Evolutionary conservation across 2,329 filamentous ascomycete genomes (phyloP), one percentile per base, ranked within the genome.

Genomic region (Sarocladiaceae sp.): DNA sequence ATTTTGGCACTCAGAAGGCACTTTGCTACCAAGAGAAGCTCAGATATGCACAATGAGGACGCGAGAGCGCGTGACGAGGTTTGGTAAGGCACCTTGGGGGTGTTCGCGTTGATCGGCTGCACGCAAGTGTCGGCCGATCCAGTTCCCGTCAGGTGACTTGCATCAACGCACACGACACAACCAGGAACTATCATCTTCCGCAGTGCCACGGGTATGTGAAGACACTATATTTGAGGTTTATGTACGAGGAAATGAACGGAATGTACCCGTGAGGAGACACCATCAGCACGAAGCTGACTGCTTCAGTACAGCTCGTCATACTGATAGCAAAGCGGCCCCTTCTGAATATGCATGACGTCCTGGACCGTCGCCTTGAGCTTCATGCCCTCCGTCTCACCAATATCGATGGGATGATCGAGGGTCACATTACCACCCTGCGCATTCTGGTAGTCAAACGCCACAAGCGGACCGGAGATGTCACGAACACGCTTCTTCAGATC

Each of bases 271-370:
- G 6, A 12, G 35, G 6, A 37, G 11, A 37, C 7, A 17, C 18
- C 35, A 17, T 37, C 35, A 6, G n/a, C 35, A 8, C 7, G 11
- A 10, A 37, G 11, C n/a, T n/a, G 8, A 10, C 10, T 37, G 6
- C 35, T n/a, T 37, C 35, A 42, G 37, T 42, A 42, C 5, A 42
- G 37, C 4, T 25, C 22, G n/a, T 42, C 37, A 20, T 42, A 42
- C 17, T 11, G 6, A n/a, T 42, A 46, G 40, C 40, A 28, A 12
- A 46, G 40, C 4, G 25, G 22, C 10, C 40, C 40, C 40, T 29
- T 46, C 31, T 49, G 31, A 25, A 39, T 39, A 37, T 50, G 47
- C 31, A 50, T 36, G 29, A 50, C 47, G 23, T 50, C 31, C 20
- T 3, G 20, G 8, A 50, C 47, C 15, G 13, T 50, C 8, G 28